Conservation (phyloP, 2,329 filamentous ascomycete species). For the Aspergillus sp. region DNA sequence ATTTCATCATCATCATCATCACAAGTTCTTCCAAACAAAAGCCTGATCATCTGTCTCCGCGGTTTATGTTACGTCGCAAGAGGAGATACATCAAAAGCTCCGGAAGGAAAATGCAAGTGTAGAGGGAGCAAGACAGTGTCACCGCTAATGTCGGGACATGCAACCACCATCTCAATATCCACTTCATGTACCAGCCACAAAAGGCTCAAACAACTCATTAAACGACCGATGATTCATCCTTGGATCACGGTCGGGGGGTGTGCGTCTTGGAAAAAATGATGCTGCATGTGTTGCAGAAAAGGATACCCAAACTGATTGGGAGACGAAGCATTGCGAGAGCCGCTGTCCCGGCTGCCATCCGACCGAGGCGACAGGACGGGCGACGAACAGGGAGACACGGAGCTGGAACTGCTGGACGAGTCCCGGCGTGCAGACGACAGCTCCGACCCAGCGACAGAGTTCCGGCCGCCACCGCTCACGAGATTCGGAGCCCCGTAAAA, state of each 20-base stretch:
- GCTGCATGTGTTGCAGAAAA: constrained; percentile 40
- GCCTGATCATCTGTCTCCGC: constrained; percentile 17
- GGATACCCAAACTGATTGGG: constrained; percentile 41
- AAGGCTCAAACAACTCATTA: too few relatives aligned
- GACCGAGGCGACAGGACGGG: not conserved
- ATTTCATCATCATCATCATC: too few relatives aligned
- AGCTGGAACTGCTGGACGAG: constrained; percentile 7
- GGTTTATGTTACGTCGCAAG: constrained; percentile 38
- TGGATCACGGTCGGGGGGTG: constrained; percentile 45
- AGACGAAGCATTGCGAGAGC: constrained; percentile 29
- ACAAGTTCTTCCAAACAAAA: not conserved
- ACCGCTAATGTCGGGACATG: too few relatives aligned
- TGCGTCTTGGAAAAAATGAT: constrained; percentile 44
- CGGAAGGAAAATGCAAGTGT: not conserved
- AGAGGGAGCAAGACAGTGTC: not conserved
- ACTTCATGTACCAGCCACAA: too few relatives aligned
- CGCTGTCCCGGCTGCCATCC: not conserved
- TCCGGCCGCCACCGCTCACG: constrained; percentile 1
- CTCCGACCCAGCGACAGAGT: not conserved
- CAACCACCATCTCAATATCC: too few relatives aligned
- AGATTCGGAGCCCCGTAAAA: constrained; percentile 56
- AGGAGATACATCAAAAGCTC: constrained; percentile 15
- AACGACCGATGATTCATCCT: constrained; percentile 18
- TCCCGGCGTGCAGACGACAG: not conserved
- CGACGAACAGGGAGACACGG: not conserved